phyloP scores from a whole-genome alignment of 306 rosid species.

The Quercus engelmannii region DNA sequence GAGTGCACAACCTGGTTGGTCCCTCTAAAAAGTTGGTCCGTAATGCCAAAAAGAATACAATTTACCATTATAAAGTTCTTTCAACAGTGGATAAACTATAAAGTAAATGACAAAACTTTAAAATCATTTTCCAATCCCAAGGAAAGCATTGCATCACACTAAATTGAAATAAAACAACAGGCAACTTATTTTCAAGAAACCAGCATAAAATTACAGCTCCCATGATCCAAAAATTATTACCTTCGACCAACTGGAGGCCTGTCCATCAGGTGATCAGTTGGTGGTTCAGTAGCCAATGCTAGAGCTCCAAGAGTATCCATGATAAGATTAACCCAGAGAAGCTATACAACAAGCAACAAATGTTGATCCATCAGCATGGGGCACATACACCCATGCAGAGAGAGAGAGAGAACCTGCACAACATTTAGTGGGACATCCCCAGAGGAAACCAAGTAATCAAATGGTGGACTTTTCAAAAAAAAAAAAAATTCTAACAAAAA shows the following conservation, averaged over 20 bases:
- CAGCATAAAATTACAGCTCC: background rate
- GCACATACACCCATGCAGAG: constrained; percentile 5
- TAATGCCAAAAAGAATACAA: background rate
- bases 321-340: constrained; percentile 98
- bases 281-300: constrained; percentile 97
- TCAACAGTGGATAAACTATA: background rate
- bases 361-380: constrained; percentile 9
- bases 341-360: constrained; percentile 45
- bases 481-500: no score
- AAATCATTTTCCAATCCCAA: background rate
- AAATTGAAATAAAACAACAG: background rate
- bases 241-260: constrained; percentile 79
- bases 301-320: constrained; percentile 99
- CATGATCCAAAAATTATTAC: constrained; percentile 28
- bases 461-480: no score
- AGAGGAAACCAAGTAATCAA: constrained; percentile 36
- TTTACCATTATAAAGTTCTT: background rate
- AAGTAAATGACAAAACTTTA: background rate
- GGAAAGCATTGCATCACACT: background rate
- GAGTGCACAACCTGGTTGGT: background rate
- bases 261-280: constrained; percentile 89
- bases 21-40: background rate
- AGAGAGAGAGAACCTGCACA: constrained; percentile 66
- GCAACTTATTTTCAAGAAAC: background rate
- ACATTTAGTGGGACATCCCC: constrained; percentile 91